Percentiles rank a stretch among this genome's conserved stretches.
phyloP scores from a whole-genome alignment of 1,284 basidiomycete genomes.

The Pascua guehoae region DNA sequence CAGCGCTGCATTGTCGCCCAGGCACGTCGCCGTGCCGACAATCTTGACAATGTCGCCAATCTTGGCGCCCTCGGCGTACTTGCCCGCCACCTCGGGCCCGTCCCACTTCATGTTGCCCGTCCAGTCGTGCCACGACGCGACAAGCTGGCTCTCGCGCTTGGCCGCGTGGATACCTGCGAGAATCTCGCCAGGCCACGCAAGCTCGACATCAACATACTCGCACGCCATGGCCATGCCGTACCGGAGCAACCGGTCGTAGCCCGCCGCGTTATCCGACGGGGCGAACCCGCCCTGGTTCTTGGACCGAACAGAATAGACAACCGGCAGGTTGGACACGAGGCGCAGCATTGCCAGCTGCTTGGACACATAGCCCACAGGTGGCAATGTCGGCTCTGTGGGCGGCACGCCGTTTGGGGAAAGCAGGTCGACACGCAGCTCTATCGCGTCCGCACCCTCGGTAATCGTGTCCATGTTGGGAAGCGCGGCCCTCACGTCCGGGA shows the following conservation, averaged over 20 bases:
- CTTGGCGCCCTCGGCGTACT: constrained; percentile 62
- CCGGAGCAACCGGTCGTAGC: constrained; percentile 72
- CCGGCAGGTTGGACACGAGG: constrained; percentile 72
- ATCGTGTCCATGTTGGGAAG: constrained; percentile 68
- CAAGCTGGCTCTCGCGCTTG: constrained; percentile 73
- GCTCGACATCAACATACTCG: constrained; percentile 92
- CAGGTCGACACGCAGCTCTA: constrained; percentile 91
- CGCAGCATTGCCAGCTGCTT: constrained; percentile 78
- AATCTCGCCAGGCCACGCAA: constrained; percentile 64
- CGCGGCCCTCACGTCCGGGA: constrained; percentile 75
- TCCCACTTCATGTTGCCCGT: constrained; percentile 81
- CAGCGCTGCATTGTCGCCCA: constrained; percentile 78
- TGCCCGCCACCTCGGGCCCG: constrained; percentile 62
- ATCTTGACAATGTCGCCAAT: constrained; percentile 90
- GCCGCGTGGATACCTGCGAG: constrained; percentile 61
- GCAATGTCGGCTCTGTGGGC: constrained; percentile 57
- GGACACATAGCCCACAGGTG: constrained; percentile 69
- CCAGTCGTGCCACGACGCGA: constrained; percentile 95
- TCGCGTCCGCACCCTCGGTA: constrained; percentile 79
- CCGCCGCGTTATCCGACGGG: constrained; percentile 71
- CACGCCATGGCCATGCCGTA: constrained; percentile 78
- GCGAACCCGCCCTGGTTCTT: constrained; percentile 86
- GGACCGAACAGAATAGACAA: constrained; percentile 89
- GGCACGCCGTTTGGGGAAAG: constrained; percentile 58
- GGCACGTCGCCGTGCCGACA: constrained; percentile 71